Percentiles rank a stretch among this genome's conserved stretches.
Conservation (phyloP, 2,329 filamentous ascomycete genomes). For the Pseudonectria buxi region DNA sequence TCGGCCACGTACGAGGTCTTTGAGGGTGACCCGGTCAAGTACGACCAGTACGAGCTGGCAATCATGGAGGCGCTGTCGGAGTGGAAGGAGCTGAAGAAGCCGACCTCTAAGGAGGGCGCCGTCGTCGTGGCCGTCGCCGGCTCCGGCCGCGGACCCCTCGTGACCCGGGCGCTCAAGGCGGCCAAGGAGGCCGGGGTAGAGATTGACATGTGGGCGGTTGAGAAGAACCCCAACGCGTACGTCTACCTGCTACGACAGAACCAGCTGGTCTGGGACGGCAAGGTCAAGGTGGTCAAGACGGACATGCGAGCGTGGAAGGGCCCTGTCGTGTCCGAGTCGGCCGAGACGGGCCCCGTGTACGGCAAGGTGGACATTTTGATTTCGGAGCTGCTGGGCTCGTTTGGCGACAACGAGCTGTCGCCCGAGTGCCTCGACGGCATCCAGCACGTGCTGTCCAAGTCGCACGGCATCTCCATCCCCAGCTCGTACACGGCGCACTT, state of each 20-base stretch:
- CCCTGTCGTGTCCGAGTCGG: conserved; percentile 47
- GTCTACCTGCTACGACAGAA: conserved; percentile 88
- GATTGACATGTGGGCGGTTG: conserved; percentile 84
- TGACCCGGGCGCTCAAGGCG: conserved; percentile 78
- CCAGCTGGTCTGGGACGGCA: conserved; percentile 67
- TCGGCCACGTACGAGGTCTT: conserved; percentile 98
- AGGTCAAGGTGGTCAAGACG: conserved; percentile 83
- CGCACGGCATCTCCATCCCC: conserved; percentile 87
- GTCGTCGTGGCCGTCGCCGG: conserved; percentile 89
- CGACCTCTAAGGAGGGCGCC: conserved; percentile 61
- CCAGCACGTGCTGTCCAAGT: conserved; percentile 73
- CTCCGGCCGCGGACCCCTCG: conserved; percentile 84
- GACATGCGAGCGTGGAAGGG: conserved; percentile 98
- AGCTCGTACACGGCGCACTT: conserved; percentile 88
- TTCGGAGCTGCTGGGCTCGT: conserved; percentile 89
- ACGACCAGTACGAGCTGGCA: conserved; percentile 87
- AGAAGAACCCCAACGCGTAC: conserved; percentile 98
- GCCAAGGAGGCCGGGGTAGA: conserved; percentile 68
- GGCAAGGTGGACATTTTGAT: conserved; percentile 84
- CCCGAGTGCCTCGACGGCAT: conserved; percentile 96
- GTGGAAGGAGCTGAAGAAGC: conserved; percentile 65
- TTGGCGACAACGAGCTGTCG: conserved; percentile 93
- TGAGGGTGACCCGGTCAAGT: conserved; percentile 96
- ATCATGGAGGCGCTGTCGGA: conserved; percentile 74
- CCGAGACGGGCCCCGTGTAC: conserved; percentile 39